phyloP scores from a whole-genome alignment of 371 early-diverging fungal genomes.

The Mucor velutinosus region DNA sequence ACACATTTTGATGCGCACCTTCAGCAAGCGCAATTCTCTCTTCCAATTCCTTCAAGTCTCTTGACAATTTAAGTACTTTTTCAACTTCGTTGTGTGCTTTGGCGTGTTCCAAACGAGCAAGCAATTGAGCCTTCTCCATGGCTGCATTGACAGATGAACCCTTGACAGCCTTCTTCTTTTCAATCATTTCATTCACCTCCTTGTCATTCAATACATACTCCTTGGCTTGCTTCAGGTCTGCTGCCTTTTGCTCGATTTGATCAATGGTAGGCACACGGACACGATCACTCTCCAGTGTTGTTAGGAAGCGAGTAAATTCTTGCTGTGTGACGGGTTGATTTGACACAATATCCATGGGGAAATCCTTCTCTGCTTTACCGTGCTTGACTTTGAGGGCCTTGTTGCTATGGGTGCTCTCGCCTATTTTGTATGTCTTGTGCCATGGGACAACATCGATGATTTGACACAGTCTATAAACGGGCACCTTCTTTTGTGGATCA shows the following conservation, averaged over 20 bases:
- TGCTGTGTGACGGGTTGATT: slow-evolving; percentile 66
- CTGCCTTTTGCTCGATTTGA: slow-evolving; percentile 55
- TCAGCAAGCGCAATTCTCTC: slow-evolving; percentile 27
- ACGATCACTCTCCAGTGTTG: slow-evolving; percentile 54
- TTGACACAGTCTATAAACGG: slow-evolving; percentile 66
- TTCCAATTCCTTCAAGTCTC: slow-evolving; percentile 37
- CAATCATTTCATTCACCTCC: slow-evolving; percentile 65
- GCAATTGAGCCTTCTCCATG: slow-evolving; percentile 57
- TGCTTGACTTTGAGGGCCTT: slow-evolving; percentile 65
- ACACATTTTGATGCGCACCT: slow-evolving; percentile 43
- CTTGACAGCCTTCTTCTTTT: slow-evolving; percentile 56
- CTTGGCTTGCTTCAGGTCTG: slow-evolving; percentile 60
- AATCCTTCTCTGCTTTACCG: slow-evolving; percentile 67
- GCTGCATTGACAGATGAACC: slow-evolving; percentile 51
- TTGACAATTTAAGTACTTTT: slow-evolving; percentile 24
- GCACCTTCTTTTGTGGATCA: slow-evolving; percentile 48
- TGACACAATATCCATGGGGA: slow-evolving; percentile 77
- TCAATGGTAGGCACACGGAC: slow-evolving; percentile 51
- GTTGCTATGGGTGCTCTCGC: slow-evolving; percentile 58
- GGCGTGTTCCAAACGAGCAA: slow-evolving; percentile 40
- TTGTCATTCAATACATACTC: slow-evolving; percentile 69
- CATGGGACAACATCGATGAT: slow-evolving; percentile 63
- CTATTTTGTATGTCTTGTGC: slow-evolving; percentile 65
- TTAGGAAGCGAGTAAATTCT: slow-evolving; percentile 64
- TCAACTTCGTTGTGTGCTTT: slow-evolving; percentile 39